phyloP scores from a whole-genome alignment of 768 basidiomycete species.

The Naganishia kalamii region DNA sequence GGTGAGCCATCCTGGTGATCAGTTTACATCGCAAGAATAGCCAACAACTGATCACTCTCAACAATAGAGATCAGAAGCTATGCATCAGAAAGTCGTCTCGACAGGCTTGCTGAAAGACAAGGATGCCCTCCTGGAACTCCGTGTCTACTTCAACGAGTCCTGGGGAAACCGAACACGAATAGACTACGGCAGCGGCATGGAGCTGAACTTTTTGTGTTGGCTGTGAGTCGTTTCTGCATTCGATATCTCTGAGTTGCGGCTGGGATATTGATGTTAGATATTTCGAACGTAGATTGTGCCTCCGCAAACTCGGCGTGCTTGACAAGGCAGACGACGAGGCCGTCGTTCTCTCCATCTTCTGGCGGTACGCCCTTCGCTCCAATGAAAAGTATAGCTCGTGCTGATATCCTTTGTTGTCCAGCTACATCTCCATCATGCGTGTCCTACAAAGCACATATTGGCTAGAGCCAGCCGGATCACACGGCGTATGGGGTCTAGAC shows the following conservation, averaged over 20 bases:
- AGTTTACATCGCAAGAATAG: constrained; percentile 20
- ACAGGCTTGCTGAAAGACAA: background rate
- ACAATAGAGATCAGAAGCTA: background rate
- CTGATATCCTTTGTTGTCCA: constrained; percentile 8
- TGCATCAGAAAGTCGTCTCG: background rate
- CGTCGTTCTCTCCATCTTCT: constrained; percentile 78
- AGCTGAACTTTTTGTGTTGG: constrained; percentile 95
- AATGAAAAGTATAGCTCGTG: background rate
- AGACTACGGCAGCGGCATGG: constrained; percentile 99
- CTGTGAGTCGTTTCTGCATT: constrained; percentile 57
- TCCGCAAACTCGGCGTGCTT: constrained; percentile 65
- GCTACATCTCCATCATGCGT: constrained; percentile 52
- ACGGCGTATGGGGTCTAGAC: constrained; percentile 96
- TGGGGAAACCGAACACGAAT: constrained; percentile 91
- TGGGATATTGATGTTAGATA: background rate
- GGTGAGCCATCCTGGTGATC: constrained; percentile 50
- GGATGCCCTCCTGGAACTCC: constrained; percentile 45
- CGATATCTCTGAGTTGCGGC: too few species aligned
- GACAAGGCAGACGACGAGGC: constrained; percentile 61
- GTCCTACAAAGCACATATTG: constrained; percentile 61
- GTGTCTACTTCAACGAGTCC: constrained; percentile 71
- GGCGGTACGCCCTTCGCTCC: constrained; percentile 59
- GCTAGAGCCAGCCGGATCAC: constrained; percentile 92
- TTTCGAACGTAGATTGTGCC: constrained; percentile 59
- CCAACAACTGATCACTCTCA: background rate